Evolutionary conservation across 805 yeast genomes (phyloP).

Genomic region (Naumovozyma castellii): DNA sequence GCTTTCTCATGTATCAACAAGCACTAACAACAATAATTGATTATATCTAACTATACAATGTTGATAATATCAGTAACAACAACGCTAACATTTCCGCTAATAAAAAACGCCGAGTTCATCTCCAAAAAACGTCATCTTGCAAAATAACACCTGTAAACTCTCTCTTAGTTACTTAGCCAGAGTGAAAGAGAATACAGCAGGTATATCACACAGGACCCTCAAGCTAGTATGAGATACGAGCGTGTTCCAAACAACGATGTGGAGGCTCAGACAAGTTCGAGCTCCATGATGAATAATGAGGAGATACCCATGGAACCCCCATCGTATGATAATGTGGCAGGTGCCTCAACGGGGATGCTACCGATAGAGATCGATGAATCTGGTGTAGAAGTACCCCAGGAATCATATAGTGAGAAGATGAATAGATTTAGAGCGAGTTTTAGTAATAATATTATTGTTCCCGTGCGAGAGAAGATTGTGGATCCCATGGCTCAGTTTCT

Average conservation of each 20-base stretch:
- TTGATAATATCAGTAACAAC: too few relatives aligned
- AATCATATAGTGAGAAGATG: slow-evolving; percentile 7
- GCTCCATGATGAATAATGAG: not conserved
- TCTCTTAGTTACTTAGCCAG: not conserved
- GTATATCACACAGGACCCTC: too few relatives aligned
- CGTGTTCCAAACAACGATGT: not conserved
- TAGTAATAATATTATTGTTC: slow-evolving; percentile 28
- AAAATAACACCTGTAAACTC: not conserved
- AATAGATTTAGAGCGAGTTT: slow-evolving; percentile 16
- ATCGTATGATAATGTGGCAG: slow-evolving; percentile 13
- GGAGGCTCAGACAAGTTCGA: not conserved
- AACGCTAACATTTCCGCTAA: too few relatives aligned
- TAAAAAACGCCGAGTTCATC: too few relatives aligned
- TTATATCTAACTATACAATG: too few relatives aligned
- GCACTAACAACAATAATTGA: too few relatives aligned
- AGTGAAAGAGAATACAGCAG: too few relatives aligned
- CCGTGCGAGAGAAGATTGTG: slow-evolving; percentile 33
- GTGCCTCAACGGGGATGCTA: not conserved
- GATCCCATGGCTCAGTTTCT: slow-evolving; percentile 40
- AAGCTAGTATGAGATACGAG: not conserved
- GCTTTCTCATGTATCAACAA: too few relatives aligned
- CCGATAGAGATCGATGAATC: slow-evolving; percentile 2
- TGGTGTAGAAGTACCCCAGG: not conserved
- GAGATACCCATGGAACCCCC: slow-evolving; percentile 28
- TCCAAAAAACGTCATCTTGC: not conserved